These are phyloP conservation scores for Botrytis fabae DNA, from an alignment of 2,329 filamentous ascomycete genomes.

Conservation along the genomic window DNA sequence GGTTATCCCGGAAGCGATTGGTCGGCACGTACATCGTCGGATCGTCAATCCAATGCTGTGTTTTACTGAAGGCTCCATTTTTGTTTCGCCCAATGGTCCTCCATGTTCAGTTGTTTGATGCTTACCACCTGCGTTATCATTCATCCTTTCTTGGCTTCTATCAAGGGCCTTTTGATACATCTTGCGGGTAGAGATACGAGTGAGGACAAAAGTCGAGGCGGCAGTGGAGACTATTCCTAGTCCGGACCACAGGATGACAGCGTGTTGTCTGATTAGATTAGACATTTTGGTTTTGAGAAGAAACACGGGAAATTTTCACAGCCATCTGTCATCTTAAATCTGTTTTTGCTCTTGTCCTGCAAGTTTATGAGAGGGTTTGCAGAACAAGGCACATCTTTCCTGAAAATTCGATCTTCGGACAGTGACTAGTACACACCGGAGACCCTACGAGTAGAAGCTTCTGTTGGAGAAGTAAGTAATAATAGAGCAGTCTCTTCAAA, in stretches of 20 bases:
- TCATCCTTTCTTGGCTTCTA: rapidly evolving
- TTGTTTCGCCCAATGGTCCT: too few species aligned
- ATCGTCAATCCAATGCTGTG: neutral
- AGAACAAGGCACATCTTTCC: neutral
- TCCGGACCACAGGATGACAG: neutral
- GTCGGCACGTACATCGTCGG: neutral
- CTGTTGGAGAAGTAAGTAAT: neutral
- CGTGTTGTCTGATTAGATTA: neutral
- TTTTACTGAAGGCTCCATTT: neutral
- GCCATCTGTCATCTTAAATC: neutral
- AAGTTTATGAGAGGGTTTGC: neutral
- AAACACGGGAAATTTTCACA: neutral
- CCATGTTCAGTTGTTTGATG: neutral
- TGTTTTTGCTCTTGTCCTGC: neutral
- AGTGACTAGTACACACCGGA: neutral
- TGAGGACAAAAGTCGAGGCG: neutral
- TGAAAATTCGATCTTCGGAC: neutral
- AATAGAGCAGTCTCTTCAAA: too few species aligned
- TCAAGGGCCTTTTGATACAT: neutral
- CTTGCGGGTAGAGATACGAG: neutral
- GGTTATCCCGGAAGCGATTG: too few species aligned
- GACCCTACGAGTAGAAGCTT: neutral
- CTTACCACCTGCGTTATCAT: neutral
- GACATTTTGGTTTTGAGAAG: neutral
- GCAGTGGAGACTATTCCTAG: neutral